Evolutionary conservation across 345 rosid genomes (phyloP).

Genomic region (Camelina neglecta): DNA sequence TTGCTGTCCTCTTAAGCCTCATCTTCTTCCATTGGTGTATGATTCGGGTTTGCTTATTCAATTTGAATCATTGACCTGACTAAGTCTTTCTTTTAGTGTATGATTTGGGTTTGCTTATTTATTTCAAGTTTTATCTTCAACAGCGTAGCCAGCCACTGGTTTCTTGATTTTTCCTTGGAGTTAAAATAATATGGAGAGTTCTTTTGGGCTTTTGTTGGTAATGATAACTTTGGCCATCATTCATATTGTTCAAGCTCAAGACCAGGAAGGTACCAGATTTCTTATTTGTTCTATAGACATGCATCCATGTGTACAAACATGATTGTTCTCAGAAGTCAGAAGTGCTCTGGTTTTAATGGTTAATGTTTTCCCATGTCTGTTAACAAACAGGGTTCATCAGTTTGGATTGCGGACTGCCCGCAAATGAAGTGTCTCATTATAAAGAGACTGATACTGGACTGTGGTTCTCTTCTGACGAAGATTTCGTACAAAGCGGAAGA

Average conservation of each 20-base stretch:
- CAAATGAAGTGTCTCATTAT: conserved; percentile 21
- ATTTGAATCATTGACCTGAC: conserved; percentile 4
- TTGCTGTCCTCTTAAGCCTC: background rate
- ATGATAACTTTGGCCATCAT: background rate
- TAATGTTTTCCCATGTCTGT: background rate
- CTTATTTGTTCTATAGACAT: background rate
- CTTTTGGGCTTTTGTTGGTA: background rate
- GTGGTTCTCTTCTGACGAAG: conserved; percentile 34
- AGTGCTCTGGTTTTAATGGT: background rate
- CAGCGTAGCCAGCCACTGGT: background rate
- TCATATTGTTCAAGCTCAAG: conserved; percentile 37
- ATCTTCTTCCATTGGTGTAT: background rate
- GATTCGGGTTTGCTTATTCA: background rate
- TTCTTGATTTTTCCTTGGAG: background rate
- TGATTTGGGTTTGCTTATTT: background rate
- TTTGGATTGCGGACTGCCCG: conserved; percentile 51
- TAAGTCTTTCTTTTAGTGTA: conserved; percentile 14
- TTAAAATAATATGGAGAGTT: conserved; percentile 16
- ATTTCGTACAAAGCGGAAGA: conserved; percentile 37
- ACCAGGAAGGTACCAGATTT: conserved; percentile 34
- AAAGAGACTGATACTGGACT: background rate
- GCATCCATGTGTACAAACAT: background rate
- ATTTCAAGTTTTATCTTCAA: too few relatives aligned
- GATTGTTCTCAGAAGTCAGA: background rate
- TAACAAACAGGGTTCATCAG: conserved; percentile 51